phyloP scores from a whole-genome alignment of 2,329 filamentous ascomycete species.

The Exutisphaerella laricina region DNA sequence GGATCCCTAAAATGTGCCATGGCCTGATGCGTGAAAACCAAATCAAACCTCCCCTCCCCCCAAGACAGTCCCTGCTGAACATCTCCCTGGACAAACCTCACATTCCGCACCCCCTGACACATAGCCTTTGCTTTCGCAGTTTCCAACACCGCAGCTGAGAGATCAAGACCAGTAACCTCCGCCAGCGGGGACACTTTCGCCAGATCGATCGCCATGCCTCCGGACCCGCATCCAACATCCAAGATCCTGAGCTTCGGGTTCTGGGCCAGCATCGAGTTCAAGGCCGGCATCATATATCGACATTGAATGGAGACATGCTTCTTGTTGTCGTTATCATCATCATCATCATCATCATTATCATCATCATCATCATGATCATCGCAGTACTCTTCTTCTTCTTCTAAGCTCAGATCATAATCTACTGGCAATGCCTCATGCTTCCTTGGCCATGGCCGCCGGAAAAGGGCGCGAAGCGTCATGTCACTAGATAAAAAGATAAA shows the following conservation, averaged over 20 bases:
- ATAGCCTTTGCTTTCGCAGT: constrained; percentile 31
- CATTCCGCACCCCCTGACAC: constrained; percentile 46
- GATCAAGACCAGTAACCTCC: constrained; percentile 35
- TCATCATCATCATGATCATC: neutral
- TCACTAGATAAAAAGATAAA: too few relatives aligned
- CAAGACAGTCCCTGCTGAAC: constrained; percentile 99
- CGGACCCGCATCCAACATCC: constrained; percentile 36
- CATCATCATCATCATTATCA: neutral
- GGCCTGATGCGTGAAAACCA: constrained; percentile 60
- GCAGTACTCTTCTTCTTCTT: neutral
- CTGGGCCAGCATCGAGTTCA: neutral
- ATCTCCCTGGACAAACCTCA: constrained; percentile 84
- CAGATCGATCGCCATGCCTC: constrained; percentile 36
- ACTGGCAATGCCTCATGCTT: too few relatives aligned
- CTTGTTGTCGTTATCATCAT: neutral
- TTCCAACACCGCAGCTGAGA: constrained; percentile 29
- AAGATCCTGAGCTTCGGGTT: constrained; percentile 32
- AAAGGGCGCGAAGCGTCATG: too few relatives aligned
- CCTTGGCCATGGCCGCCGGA: too few relatives aligned
- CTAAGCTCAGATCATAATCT: too few relatives aligned
- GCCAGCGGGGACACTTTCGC: constrained; percentile 23
- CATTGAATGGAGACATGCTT: neutral
- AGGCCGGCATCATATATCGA: constrained; percentile 14
- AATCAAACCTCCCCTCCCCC: constrained; percentile 80
- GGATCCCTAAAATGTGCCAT: constrained; percentile 51